phyloP scores from a whole-genome alignment of 1,139 yeast genomes.

The Candida sojae region DNA sequence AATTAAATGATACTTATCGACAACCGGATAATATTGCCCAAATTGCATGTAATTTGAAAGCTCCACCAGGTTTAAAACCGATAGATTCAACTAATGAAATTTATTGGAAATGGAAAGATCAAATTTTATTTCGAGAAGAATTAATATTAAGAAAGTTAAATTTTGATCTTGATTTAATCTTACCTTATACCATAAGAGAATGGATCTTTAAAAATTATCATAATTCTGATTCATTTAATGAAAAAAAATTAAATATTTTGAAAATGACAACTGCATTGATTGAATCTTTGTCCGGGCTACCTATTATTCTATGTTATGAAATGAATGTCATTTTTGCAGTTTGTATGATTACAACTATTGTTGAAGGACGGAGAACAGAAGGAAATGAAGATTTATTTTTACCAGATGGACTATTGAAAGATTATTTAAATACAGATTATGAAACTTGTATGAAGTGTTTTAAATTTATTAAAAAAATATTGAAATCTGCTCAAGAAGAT shows the following conservation, averaged over 20 bases:
- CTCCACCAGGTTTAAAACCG: conserved; percentile 24
- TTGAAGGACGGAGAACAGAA: conserved; percentile 28
- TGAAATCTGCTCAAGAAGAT: conserved; percentile 28
- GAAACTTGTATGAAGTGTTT: conserved; percentile 33
- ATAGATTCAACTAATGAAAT: conserved; percentile 44
- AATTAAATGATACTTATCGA: conserved; percentile 44
- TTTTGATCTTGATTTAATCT: conserved; percentile 40
- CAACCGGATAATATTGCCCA: conserved; percentile 48
- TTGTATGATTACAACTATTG: conserved; percentile 28
- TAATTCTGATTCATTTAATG: conserved; percentile 2
- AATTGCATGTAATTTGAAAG: conserved; percentile 37
- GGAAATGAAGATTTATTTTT: conserved; percentile 20
- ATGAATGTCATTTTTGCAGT: conserved; percentile 37
- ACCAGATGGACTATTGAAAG: conserved; percentile 25
- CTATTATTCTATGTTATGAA: conserved; percentile 39
- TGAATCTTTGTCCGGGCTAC: conserved; percentile 45
- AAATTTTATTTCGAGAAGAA: conserved; percentile 46
- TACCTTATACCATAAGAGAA: conserved; percentile 42
- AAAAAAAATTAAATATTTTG: conserved; percentile 27
- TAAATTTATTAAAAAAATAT: conserved; percentile 30
- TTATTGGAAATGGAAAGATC: conserved; percentile 53
- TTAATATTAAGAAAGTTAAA: conserved; percentile 40
- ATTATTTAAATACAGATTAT: conserved; percentile 20
- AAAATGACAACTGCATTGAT: conserved; percentile 37
- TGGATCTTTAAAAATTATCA: conserved; percentile 15